Evolutionary conservation across 1,284 basidiomycete genomes (phyloP), one percentile per base, ranked within the genome.

Genomic region (Xerocomus amazonicus): DNA sequence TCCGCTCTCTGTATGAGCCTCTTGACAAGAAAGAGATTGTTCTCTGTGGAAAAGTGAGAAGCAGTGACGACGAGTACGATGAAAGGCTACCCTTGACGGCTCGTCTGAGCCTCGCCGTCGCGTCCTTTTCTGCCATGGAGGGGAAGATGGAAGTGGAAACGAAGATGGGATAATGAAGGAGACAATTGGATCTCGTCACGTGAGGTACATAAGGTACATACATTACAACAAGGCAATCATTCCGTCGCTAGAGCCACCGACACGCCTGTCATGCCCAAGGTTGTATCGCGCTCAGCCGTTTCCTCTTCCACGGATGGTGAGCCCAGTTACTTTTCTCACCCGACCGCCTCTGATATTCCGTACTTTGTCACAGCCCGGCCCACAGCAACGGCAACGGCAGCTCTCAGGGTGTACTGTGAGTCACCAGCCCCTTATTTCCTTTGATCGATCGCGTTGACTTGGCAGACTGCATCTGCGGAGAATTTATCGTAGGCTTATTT

Each of bases 21-120:
- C 70, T 84, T 86, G 62, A 95, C 89, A 54, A 94, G 81, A 57
- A 92, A 86, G 54, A 95, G 81, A 70, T 94, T 94, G 73, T 95
- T 93, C 73, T 94, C 92, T 95, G 65, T 35, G 51, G 42, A 43
- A 43, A 53, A 43, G 57, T 55, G 52, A 60, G 53, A 33, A 47
- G 38, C 29, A 36, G 47, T 29, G 26, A 46, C 27, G 43, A 45
- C 51, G 47, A 48, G 35, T 45, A 42, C 9, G n/a, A 47, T 38
- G 34, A 45, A 48, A 16, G 51, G 66, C 40, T 47, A 83, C 88
- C 87, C 77, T 89, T 87, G 50, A 91, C 85, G 43, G 89, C 89
- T 61, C 85, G 77, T 53, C 88, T 79, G 51, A 92, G 78, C 56
- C 89, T 78, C 41, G 77, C 80, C 26, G 83, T 79, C 34, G 84